Evolutionary conservation across 225 moss, liverwort and hornwort genomes (phyloP), one percentile per base, ranked within the genome.

Genomic region (Takakia lepidozioides): DNA sequence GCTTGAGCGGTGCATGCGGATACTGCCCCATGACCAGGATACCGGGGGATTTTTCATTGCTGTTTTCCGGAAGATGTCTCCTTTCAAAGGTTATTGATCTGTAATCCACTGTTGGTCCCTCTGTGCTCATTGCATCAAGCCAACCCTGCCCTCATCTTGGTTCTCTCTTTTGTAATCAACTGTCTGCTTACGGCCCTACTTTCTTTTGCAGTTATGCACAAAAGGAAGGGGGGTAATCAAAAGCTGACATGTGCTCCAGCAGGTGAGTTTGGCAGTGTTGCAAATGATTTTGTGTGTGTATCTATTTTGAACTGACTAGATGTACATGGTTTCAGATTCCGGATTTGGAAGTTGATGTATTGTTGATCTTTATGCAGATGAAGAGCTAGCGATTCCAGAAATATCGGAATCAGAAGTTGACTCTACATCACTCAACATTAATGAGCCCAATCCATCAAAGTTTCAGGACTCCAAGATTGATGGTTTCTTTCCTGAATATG

Each of bases 41-140:
- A 93, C 73, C 28, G 93, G 93, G 51, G 88, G 93, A 15, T 92
- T 92, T 39, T 92, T 92, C 45, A 92, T 92, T 58, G 92, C 87
- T 49, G 92, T 92, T 8, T 87, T 92, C 42, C 64, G 62, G 22
- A 92, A 92, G 62, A 55, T 77, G 29, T 74, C 82, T 36, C 52
- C 82, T n/a, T 87, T 64, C 25, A 87, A 87, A 57, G 78, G 84
- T 82, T 32, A 6, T 32, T 7, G 11, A 7, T 32, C 8, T 11
- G 11, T 11, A 32, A 11, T 32, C 11, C 8, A 32, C 11, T 32
- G 8, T 32, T 32, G 32, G 7, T 32, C 11, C 11, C 8, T 43
- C 43, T 43, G 8, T 43, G 32, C 11, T 32, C 32, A 32, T 7
- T 11, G 7, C 32, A n/a, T 32, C 32, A 6, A 6, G 32, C 32